Evolutionary conservation across 495 filamentous ascomycete genomes (phyloP).

Genomic region (Neurospora tetraspora): DNA sequence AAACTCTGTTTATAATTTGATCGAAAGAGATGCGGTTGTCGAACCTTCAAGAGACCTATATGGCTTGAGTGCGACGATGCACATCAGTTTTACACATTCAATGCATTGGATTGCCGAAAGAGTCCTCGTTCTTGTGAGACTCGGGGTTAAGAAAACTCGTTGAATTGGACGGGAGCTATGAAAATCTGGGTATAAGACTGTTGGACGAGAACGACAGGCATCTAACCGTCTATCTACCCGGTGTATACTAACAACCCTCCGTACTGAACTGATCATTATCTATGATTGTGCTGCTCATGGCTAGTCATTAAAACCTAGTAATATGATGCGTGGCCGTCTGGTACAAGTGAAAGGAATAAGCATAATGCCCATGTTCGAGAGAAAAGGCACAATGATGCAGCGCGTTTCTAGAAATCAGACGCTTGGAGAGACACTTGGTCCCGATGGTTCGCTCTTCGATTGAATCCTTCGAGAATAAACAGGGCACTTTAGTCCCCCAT

Average conservation of each 20-base stretch:
- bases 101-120: neutral
- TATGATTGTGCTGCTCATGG: neutral
- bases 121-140: neutral
- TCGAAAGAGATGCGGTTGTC: neutral
- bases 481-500: conserved; percentile 12
- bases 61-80: neutral
- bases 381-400: neutral
- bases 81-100: neutral
- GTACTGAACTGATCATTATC: neutral
- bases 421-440: neutral
- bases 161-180: neutral
- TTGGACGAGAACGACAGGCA: neutral
- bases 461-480: conserved; percentile 22
- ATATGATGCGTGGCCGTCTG: neutral
- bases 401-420: neutral
- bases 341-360: neutral
- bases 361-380: neutral
- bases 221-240: neutral
- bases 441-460: conserved; percentile 25
- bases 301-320: neutral
- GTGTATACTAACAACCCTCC: neutral
- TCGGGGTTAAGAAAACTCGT: neutral
- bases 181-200: neutral
- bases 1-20: neutral
- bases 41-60: neutral